Conservation (phyloP, 192 early-diverging fungal species). For the Gryganskiella cystojenkinii region DNA sequence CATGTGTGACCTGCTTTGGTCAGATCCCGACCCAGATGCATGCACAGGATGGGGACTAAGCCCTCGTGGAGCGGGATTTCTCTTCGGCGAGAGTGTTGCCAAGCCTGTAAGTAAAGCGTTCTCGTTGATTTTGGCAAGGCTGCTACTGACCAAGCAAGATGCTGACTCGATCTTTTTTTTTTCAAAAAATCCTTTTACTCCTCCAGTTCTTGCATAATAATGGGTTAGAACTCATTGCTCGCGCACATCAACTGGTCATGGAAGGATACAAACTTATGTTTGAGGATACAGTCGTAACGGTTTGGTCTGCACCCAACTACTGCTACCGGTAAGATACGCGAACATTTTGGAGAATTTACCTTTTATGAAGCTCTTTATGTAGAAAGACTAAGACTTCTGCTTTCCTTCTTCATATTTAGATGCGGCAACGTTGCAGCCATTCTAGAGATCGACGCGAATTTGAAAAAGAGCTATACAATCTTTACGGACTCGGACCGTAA, state of each 20-base stretch:
- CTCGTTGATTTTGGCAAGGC: neutral
- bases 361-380: too few relatives aligned
- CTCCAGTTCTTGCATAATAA: conserved; percentile 82
- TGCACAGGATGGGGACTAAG: conserved; percentile 91
- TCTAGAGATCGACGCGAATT: conserved; percentile 90
- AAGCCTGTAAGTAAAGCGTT: conserved; percentile 61
- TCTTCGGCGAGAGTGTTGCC: conserved; percentile 95
- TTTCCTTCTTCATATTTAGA: conserved; percentile 40
- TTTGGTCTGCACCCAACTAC: conserved; percentile 99
- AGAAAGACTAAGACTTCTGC: too few relatives aligned
- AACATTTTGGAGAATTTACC: neutral
- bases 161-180: neutral
- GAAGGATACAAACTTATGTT: conserved; percentile 99
- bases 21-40: conserved; percentile 85
- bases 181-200: neutral
- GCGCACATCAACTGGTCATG: conserved; percentile 98
- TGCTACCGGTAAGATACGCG: conserved; percentile 80
- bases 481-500: conserved; percentile 61
- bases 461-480: conserved; percentile 90
- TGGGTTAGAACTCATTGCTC: conserved; percentile 87
- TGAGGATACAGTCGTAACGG: conserved; percentile 94
- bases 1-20: conserved; percentile 98
- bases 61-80: conserved; percentile 97
- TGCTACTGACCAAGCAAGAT: too few relatives aligned
- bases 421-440: conserved; percentile 99